Percentiles rank a stretch among this genome's conserved stretches.
Evolutionary conservation across 1,284 basidiomycete genomes (phyloP).

Genomic region (Pholiota adiposa): DNA sequence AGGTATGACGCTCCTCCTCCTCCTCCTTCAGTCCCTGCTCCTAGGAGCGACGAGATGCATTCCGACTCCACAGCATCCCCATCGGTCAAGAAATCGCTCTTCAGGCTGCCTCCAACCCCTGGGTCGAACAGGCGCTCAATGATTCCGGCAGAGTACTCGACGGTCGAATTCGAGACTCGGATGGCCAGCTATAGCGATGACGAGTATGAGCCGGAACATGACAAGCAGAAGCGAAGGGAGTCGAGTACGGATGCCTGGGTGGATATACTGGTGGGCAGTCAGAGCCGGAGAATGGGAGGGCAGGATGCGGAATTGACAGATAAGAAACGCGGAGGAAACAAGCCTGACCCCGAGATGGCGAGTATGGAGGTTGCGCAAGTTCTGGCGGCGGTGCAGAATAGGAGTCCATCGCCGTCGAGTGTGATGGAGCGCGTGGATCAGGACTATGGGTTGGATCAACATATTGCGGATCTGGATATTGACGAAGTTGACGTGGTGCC

Average conservation of each 20-base stretch:
- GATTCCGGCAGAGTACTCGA: slow-evolving; percentile 67
- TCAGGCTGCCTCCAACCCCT: slow-evolving; percentile 62
- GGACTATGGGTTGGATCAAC: slow-evolving; percentile 36
- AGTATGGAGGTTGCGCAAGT: slow-evolving; percentile 74
- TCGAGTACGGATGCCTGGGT: slow-evolving; percentile 77
- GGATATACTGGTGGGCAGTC: slow-evolving; percentile 81
- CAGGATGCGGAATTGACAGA: slow-evolving; percentile 54
- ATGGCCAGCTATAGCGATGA: slow-evolving; percentile 70
- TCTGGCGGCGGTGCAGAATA: slow-evolving; percentile 63
- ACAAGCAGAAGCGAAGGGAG: slow-evolving; percentile 55
- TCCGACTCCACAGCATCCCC: slow-evolving; percentile 37
- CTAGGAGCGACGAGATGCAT: slow-evolving; percentile 39
- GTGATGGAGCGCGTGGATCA: slow-evolving; percentile 43
- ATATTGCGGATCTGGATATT: slow-evolving; percentile 35
- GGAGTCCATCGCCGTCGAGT: slow-evolving; percentile 53
- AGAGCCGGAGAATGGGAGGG: slow-evolving; percentile 57
- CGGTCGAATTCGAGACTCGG: slow-evolving; percentile 76
- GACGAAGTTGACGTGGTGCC: slow-evolving; percentile 48
- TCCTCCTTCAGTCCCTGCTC: slow-evolving; percentile 16
- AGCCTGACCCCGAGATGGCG: slow-evolving; percentile 67
- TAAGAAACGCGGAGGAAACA: slow-evolving; percentile 20
- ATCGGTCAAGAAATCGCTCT: slow-evolving; percentile 49
- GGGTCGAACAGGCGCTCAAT: slow-evolving; percentile 49
- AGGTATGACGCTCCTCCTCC: slow-evolving; percentile 9
- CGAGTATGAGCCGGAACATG: slow-evolving; percentile 48